These are phyloP conservation scores for Ceratobasidium sp. DNA, from an alignment of 1,284 basidiomycete genomes.

Conservation along the genomic window DNA sequence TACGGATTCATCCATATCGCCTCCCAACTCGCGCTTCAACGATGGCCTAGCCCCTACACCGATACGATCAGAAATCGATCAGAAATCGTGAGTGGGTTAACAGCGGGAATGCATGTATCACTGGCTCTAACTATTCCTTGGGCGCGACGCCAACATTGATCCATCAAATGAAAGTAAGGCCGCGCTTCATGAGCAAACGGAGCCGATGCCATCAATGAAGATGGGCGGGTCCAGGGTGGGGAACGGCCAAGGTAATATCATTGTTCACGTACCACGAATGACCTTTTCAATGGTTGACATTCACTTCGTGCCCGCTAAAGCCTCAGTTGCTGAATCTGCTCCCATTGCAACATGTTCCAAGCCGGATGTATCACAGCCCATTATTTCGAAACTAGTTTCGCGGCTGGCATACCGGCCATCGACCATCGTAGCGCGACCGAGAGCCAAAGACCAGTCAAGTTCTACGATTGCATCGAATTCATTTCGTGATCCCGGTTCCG, in stretches of 20 bases:
- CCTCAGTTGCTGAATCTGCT: slow-evolving; percentile 33
- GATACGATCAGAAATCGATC: slow-evolving; percentile 1
- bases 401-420: slow-evolving; percentile 16
- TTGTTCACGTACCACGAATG: slow-evolving; percentile 24
- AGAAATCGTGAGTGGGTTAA: slow-evolving; percentile 14
- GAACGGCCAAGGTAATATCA: slow-evolving; percentile 31
- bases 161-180: slow-evolving; percentile 35
- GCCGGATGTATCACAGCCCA: not conserved
- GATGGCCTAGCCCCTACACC: not conserved
- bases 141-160: slow-evolving; percentile 15
- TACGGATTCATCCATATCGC: slow-evolving; percentile 1
- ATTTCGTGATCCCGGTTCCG: slow-evolving; percentile 27
- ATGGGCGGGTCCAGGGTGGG: not conserved
- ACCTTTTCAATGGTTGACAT: slow-evolving; percentile 40
- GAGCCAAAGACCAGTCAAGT: not conserved
- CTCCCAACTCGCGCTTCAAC: slow-evolving; percentile 1
- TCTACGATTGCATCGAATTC: slow-evolving; percentile 31
- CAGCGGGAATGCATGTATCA: slow-evolving; percentile 37
- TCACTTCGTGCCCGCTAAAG: slow-evolving; percentile 33
- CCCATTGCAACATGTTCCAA: slow-evolving; percentile 36
- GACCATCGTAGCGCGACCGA: slow-evolving; percentile 11
- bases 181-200: slow-evolving; percentile 33
- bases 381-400: slow-evolving; percentile 35
- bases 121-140: slow-evolving; percentile 23
- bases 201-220: slow-evolving; percentile 10